A percentile compares a stretch with the other conserved stretches of the same genome.
Evolutionary conservation across 1,284 basidiomycete genomes (phyloP).

Genomic region (Rhodotorula sp.): DNA sequence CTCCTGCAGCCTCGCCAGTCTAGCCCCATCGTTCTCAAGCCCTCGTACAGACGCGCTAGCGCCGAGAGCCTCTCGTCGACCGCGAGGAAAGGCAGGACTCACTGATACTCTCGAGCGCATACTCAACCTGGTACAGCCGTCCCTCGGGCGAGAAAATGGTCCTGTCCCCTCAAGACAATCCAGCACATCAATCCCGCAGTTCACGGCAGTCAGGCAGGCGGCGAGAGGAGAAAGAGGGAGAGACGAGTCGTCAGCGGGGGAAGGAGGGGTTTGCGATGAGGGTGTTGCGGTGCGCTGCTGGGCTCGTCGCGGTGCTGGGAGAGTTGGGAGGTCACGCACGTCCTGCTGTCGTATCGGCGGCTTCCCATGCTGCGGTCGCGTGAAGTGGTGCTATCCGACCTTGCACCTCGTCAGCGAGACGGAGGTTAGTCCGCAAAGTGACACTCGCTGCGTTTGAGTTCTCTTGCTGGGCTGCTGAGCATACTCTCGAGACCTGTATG

Average conservation of each 20-base stretch:
- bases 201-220: too few species aligned
- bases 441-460: too few species aligned
- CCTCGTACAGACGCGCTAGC: too few species aligned
- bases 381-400: neutral
- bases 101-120: conserved; percentile 44
- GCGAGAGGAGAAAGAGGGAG: too few species aligned
- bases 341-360: conserved; percentile 41
- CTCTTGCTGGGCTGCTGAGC: too few species aligned
- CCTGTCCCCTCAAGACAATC: neutral
- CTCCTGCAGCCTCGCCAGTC: too few species aligned
- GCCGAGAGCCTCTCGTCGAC: too few species aligned
- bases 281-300: neutral
- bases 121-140: conserved; percentile 45
- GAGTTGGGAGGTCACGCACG: conserved; percentile 4
- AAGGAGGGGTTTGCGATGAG: neutral
- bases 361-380: conserved; percentile 17
- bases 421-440: too few species aligned
- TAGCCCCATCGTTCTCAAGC: too few species aligned
- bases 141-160: conserved; percentile 46
- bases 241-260: conserved; percentile 7
- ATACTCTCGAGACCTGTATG: too few species aligned
- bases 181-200: too few species aligned
- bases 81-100: neutral
- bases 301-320: neutral
- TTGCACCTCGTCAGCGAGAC: too few species aligned